Conservation (phyloP, 2,329 filamentous ascomycete species). For the Trichoderma hamatum region DNA sequence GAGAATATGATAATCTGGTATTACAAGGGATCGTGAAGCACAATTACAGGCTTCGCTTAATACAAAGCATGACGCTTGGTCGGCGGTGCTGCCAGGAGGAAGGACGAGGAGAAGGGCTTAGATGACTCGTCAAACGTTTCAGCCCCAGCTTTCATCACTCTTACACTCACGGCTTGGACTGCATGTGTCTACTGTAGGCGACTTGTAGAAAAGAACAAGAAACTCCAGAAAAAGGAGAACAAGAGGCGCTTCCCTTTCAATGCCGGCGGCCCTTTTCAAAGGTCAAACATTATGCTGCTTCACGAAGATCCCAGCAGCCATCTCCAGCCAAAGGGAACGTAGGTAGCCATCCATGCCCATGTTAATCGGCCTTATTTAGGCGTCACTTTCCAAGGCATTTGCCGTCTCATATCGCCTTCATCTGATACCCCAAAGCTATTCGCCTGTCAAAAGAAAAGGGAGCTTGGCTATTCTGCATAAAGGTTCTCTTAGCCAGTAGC, state of each 20-base stretch:
- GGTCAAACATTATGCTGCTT: not conserved
- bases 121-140: not conserved
- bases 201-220: not conserved
- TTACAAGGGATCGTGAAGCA: not conserved
- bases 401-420: slow-evolving; percentile 8
- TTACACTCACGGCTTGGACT: not conserved
- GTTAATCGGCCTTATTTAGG: not conserved
- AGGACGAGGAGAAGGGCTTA: not conserved
- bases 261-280: not conserved
- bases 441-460: not conserved
- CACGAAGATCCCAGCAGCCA: not conserved
- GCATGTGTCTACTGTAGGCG: not conserved
- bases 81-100: not conserved
- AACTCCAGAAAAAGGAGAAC: not conserved
- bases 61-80: not conserved
- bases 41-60: not conserved
- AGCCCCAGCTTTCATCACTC: not conserved
- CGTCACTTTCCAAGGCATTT: slow-evolving; percentile 3
- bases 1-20: not conserved
- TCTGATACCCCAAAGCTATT: not conserved
- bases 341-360: not conserved
- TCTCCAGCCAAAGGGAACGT: not conserved
- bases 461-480: not conserved
- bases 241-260: not conserved
- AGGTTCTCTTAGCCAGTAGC: not conserved